These are phyloP conservation scores for Aspergillus steynii DNA, from an alignment of 495 filamentous ascomycete genomes.

Conservation along the genomic window DNA sequence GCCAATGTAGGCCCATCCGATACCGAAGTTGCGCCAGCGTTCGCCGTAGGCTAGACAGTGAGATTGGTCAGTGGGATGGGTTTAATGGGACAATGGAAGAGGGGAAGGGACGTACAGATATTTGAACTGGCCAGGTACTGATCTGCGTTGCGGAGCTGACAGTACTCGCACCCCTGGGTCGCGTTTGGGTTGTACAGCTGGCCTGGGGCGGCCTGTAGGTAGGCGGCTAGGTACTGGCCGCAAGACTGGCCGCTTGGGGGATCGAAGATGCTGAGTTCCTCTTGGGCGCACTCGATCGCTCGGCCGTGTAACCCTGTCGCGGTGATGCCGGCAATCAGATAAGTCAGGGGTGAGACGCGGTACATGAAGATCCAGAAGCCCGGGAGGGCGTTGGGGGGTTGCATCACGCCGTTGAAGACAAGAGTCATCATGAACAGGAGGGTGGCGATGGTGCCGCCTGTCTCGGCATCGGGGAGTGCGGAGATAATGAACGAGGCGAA, in stretches of 20 bases:
- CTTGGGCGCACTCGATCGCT: constrained; percentile 41
- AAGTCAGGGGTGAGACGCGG: constrained; percentile 55
- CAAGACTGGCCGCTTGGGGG: constrained; percentile 52
- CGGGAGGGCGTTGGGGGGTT: constrained; percentile 48
- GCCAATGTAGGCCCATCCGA: constrained; percentile 54
- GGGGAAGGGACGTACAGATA: constrained; percentile 38
- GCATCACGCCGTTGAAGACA: constrained; percentile 63
- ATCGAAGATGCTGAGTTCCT: constrained; percentile 53
- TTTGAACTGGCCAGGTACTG: constrained; percentile 45
- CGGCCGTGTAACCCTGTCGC: constrained; percentile 47
- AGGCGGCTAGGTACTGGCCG: constrained; percentile 45
- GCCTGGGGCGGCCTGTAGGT: constrained; percentile 34
- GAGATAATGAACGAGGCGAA: constrained; percentile 60
- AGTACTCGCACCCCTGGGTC: constrained; percentile 45
- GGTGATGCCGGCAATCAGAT: constrained; percentile 55
- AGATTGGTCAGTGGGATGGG: constrained; percentile 3
- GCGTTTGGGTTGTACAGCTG: constrained; percentile 46
- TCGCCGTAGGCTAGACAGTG: constrained; percentile 35
- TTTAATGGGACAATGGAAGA: not conserved
- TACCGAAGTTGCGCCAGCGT: constrained; percentile 56
- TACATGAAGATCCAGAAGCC: constrained; percentile 65
- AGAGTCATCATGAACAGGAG: constrained; percentile 61
- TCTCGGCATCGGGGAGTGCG: constrained; percentile 53
- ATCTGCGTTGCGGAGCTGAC: constrained; percentile 46
- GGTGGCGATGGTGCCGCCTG: constrained; percentile 57